A percentile compares a stretch with the other conserved stretches of the same genome.
Conservation (phyloP, 2,329 filamentous ascomycete genomes). For the Cryphonectria carpinicola region DNA sequence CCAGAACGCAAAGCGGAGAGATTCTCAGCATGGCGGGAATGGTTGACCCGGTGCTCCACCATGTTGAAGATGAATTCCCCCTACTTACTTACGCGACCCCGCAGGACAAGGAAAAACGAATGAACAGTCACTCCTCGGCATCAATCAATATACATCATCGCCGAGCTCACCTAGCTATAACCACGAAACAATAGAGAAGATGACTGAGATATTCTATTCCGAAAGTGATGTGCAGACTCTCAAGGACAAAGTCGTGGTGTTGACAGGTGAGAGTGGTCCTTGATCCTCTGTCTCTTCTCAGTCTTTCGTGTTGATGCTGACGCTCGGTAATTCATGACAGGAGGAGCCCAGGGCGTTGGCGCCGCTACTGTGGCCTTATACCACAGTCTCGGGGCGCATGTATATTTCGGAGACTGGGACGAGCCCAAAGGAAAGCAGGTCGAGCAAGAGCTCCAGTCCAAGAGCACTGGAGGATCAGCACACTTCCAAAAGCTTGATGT, state of each 20-base stretch:
- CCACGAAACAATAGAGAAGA: neutral
- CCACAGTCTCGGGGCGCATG: constrained; percentile 32
- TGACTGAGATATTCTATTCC: constrained; percentile 29
- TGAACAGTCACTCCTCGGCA: neutral
- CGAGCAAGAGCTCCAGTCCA: constrained; percentile 23
- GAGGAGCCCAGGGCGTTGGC: constrained; percentile 36
- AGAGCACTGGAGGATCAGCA: constrained; percentile 31
- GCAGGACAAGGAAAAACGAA: neutral
- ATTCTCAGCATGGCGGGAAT: constrained; percentile 5
- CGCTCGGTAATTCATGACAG: constrained; percentile 15
- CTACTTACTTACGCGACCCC: constrained; percentile 6
- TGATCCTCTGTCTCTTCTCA: neutral
- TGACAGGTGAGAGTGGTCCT: constrained; percentile 26
- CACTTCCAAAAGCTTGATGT: constrained; percentile 50
- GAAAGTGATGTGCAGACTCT: constrained; percentile 23
- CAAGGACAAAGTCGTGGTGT: constrained; percentile 31
- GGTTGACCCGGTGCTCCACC: constrained; percentile 23
- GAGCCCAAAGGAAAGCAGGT: constrained; percentile 30
- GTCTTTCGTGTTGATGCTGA: neutral
- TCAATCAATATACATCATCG: neutral
- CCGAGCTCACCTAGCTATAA: neutral
- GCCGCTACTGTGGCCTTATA: constrained; percentile 33
- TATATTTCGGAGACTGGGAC: constrained; percentile 37
- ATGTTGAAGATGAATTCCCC: neutral
- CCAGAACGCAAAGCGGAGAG: neutral